phyloP scores from a whole-genome alignment of 2,329 filamentous ascomycete species.

The Clarireedia homoeocarpa region DNA sequence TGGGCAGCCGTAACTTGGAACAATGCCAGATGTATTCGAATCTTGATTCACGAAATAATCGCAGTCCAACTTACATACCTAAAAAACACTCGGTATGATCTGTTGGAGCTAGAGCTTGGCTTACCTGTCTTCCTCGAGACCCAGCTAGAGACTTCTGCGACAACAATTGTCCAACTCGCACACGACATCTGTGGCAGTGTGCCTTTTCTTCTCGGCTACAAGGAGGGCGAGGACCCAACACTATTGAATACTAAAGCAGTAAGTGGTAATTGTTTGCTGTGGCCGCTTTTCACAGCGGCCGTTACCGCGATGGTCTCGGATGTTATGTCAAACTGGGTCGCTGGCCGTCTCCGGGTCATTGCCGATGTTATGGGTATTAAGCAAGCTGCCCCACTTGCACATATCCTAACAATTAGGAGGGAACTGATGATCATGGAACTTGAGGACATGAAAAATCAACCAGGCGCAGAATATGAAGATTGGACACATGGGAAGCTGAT shows the following conservation, averaged over 20 bases:
- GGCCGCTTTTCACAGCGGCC: slow-evolving; percentile 23
- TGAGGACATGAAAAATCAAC: background rate
- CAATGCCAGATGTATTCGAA: slow-evolving; percentile 18
- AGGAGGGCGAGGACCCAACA: slow-evolving; percentile 1
- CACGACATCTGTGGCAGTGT: slow-evolving; percentile 24
- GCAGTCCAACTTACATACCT: slow-evolving; percentile 19
- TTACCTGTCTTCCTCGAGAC: slow-evolving; percentile 11
- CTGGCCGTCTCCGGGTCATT: slow-evolving; percentile 18
- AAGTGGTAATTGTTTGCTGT: slow-evolving; percentile 21
- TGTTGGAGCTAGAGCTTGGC: background rate
- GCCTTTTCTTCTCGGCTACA: slow-evolving; percentile 18
- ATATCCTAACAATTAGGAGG: slow-evolving; percentile 8
- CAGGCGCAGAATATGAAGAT: background rate
- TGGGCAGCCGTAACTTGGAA: slow-evolving; percentile 27
- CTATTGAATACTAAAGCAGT: slow-evolving; percentile 13
- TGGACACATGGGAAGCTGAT: slow-evolving; percentile 6
- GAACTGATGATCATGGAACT: slow-evolving; percentile 11
- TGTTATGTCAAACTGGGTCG: slow-evolving; percentile 22
- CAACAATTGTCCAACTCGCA: slow-evolving; percentile 16
- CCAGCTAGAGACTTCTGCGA: slow-evolving; percentile 14
- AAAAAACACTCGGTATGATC: slow-evolving; percentile 1
- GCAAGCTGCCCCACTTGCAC: slow-evolving; percentile 21
- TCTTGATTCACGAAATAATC: slow-evolving; percentile 24
- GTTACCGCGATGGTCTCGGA: slow-evolving; percentile 16
- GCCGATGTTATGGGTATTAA: slow-evolving; percentile 21